Evolutionary conservation across 2,329 filamentous ascomycete genomes (phyloP).

Genomic region (Alternaria triticimaculans): DNA sequence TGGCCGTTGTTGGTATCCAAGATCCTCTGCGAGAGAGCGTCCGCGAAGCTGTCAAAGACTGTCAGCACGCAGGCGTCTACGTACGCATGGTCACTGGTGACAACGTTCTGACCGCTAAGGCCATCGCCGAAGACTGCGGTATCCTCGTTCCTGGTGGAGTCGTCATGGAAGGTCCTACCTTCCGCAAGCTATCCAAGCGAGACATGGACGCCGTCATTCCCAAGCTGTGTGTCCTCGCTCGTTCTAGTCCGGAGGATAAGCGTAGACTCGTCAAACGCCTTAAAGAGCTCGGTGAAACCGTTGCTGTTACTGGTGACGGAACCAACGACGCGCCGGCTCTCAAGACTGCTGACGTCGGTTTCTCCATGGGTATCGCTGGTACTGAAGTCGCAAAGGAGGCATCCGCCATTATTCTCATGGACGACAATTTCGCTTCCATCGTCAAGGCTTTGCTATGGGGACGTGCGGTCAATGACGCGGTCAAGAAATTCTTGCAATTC

Average conservation of each 20-base stretch:
- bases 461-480: slow-evolving; percentile 52
- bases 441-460: slow-evolving; percentile 85
- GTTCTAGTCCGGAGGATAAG: slow-evolving; percentile 75
- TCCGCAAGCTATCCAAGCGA: slow-evolving; percentile 72
- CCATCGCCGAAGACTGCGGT: slow-evolving; percentile 79
- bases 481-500: slow-evolving; percentile 59
- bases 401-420: slow-evolving; percentile 85
- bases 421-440: slow-evolving; percentile 87
- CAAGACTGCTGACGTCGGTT: slow-evolving; percentile 81
- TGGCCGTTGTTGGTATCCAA: slow-evolving; percentile 79
- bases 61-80: slow-evolving; percentile 77
- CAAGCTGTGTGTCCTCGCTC: slow-evolving; percentile 70
- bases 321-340: slow-evolving; percentile 84
- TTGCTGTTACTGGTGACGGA: slow-evolving; percentile 83
- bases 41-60: slow-evolving; percentile 73
- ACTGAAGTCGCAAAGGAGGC: slow-evolving; percentile 87
- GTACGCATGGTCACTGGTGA: slow-evolving; percentile 89
- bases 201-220: slow-evolving; percentile 65
- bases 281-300: slow-evolving; percentile 73
- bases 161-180: slow-evolving; percentile 79
- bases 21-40: slow-evolving; percentile 79
- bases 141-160: slow-evolving; percentile 74
- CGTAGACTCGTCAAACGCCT: slow-evolving; percentile 68
- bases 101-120: slow-evolving; percentile 78
- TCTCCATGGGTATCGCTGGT: slow-evolving; percentile 84